Percentiles rank a stretch among this genome's conserved stretches.
phyloP scores from a whole-genome alignment of 495 filamentous ascomycete species.

The Xylaria intraflava region DNA sequence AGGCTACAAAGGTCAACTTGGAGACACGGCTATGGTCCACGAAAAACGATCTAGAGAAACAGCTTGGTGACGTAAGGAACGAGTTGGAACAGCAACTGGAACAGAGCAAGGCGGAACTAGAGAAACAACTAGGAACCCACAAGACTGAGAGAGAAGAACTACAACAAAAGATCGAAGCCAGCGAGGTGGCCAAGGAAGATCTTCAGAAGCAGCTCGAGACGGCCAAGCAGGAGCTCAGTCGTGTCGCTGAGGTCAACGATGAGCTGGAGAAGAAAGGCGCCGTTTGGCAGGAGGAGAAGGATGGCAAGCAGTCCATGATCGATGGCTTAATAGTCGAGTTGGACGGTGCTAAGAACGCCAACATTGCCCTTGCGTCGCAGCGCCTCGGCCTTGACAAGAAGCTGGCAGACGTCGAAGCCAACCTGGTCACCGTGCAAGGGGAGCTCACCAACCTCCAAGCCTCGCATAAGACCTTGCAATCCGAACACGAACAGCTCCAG shows the following conservation, averaged over 20 bases:
- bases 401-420: constrained; percentile 17
- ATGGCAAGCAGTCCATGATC: constrained; percentile 21
- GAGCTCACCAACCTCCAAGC: constrained; percentile 20
- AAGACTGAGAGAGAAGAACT: constrained; percentile 3
- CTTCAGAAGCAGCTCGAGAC: constrained; percentile 27
- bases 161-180: constrained; percentile 7
- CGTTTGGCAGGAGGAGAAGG: constrained; percentile 13
- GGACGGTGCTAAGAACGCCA: constrained; percentile 26
- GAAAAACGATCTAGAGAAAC: background rate
- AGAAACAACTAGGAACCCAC: constrained; percentile 9
- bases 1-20: constrained; percentile 15
- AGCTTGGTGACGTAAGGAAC: background rate
- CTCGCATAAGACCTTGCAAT: constrained; percentile 14
- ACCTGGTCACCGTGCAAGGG: constrained; percentile 16
- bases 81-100: constrained; percentile 13
- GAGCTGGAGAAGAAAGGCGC: constrained; percentile 17
- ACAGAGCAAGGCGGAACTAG: constrained; percentile 15
- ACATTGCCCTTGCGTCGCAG: constrained; percentile 22
- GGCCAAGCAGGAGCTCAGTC: constrained; percentile 16
- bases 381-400: constrained; percentile 17
- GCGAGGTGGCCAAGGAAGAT: constrained; percentile 14
- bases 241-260: constrained; percentile 14
- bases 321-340: constrained; percentile 23
- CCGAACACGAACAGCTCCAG: constrained; percentile 21
- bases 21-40: background rate